Evolutionary conservation across 139 green algal species (phyloP), one percentile per base, ranked within the genome.

Genomic region (Picochlorum sp.): DNA sequence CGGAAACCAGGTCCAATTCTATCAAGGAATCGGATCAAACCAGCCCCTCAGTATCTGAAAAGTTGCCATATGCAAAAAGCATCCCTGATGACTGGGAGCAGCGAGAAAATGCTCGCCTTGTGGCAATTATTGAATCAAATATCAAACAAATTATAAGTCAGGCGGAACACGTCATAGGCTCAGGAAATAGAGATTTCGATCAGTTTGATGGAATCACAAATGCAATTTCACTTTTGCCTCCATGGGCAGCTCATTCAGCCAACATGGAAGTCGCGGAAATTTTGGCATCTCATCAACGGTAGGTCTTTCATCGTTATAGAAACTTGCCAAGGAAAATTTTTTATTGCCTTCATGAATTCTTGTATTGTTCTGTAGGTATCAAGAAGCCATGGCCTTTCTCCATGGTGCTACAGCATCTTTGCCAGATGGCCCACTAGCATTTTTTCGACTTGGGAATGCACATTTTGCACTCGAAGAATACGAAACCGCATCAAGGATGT

Each of bases 381-480:
- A 55, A 26, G 62, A 70, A 33, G 74, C 75, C 7, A 26, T 61
- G 28, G 20, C 30, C 24, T 71, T 43, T 62, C 90, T 86, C 39
- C 26, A 59, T 52, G 55, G 41, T 9, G 81, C 82, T 1, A 29
- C 71, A 6, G 16, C 32, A 9, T 50, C 72, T 29, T 13, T 35
- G 37, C 70, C 71, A 9, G 20, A 64, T 41, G 73, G 82, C 55
- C 63, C 80, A 10, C 68, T 77, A 5, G 79, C 74, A 3, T 62
- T 73, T 57, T 88, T 88, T 65, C 68, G 77, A 14, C 43, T 77
- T 22, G 80, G 80, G 5, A 88, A 89, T 32, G 68, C 63, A 28
- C 51, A 69, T 22, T 89, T 87, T 59, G 76, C 56, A 24, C 56
- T 73, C 18, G 44, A 64, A 10, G 65, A 79, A 51, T 67, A 80